Evolutionary conservation across 306 rosid species (phyloP), one percentile per base, ranked within the genome.

Genomic region (Arachis stenosperma): DNA sequence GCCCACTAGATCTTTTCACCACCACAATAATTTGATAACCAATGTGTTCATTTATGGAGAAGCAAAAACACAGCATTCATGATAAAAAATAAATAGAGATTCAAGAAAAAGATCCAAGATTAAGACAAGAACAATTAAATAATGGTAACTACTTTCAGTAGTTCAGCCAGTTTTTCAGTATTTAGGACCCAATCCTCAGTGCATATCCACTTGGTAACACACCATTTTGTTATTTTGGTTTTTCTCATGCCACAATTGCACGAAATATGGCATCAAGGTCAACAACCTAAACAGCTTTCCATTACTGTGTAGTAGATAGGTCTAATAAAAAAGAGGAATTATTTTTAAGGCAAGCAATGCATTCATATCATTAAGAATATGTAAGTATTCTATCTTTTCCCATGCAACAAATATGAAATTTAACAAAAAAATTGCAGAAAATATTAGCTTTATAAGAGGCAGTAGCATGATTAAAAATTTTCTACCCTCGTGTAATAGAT

Each of bases 221-320:
- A 36, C 99, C 97, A 81, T 17, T 94, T 94, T 78, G 99, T 94
- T 94, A 81, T 94, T 94, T 81, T 94, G 99, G 81, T 91, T 91
- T 79, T 94, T 94, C 67, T 84, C 84, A 27, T 97, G 99, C 99
- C 97, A 94, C 70, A 94, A 84, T 97, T 94, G 85, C 82, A 78
- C 83, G 75, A 83, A 57, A 70, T 53, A 51, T 47, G 69, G 57
- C 41, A 47, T 61, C 33, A 66, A 81, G 81, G 72, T 81, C 81
- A 80, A 71, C 67, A 17, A 65, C 63, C 70, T 37, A 64, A 77
- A 47, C n/a, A 62, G 7, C 7, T 56, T 73, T 67, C 47, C 53
- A 71, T 17, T 37, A 72, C 55, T 64, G 79, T 54, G 56, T 67
- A 64, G 61, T 17, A 17, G 17, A 17, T 51, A 17, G 46, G 59